Conservation (phyloP, 176 grass and related monocot genomes). For the Cocos nucifera region DNA sequence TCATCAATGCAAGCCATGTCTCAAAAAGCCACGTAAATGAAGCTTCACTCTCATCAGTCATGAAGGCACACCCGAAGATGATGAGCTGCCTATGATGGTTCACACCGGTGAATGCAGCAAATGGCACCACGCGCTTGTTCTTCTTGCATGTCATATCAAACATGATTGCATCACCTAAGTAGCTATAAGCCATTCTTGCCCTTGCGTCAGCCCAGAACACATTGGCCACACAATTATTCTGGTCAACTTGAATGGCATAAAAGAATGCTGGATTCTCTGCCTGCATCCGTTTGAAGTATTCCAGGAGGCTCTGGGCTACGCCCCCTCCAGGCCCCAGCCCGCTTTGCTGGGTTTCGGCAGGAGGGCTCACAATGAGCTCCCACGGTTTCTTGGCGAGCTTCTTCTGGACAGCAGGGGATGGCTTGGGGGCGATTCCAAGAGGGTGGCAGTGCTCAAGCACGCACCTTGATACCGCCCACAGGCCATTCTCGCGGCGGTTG, state of each 20-base stretch:
- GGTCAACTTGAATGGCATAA: constrained; percentile 41
- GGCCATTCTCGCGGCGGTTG: constrained; percentile 36
- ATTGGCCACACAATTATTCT: constrained; percentile 40
- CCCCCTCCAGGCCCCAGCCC: constrained; percentile 38
- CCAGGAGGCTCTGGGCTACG: constrained; percentile 45
- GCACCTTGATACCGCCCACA: constrained; percentile 39
- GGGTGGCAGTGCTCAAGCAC: constrained; percentile 38
- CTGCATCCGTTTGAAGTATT: constrained; percentile 64
- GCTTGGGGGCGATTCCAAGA: constrained; percentile 7
- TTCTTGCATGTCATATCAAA: constrained; percentile 55
- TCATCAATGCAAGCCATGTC: constrained; percentile 47
- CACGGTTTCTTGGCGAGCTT: constrained; percentile 20
- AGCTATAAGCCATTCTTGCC: constrained; percentile 28
- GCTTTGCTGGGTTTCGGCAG: constrained; percentile 8
- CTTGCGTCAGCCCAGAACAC: constrained; percentile 40
- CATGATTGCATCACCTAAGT: constrained; percentile 39
- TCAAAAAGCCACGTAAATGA: constrained; percentile 54
- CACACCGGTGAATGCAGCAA: constrained; percentile 40
- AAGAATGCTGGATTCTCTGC: constrained; percentile 43
- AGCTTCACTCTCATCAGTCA: constrained; percentile 49
- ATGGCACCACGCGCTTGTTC: constrained; percentile 32
- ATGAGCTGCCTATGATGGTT: constrained; percentile 56
- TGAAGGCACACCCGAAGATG: constrained; percentile 49
- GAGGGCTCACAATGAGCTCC: constrained; percentile 1
- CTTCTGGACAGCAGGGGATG: constrained; percentile 15